Evolutionary conservation across 345 rosid species (phyloP).

Genomic region (Eutrema japonicum): DNA sequence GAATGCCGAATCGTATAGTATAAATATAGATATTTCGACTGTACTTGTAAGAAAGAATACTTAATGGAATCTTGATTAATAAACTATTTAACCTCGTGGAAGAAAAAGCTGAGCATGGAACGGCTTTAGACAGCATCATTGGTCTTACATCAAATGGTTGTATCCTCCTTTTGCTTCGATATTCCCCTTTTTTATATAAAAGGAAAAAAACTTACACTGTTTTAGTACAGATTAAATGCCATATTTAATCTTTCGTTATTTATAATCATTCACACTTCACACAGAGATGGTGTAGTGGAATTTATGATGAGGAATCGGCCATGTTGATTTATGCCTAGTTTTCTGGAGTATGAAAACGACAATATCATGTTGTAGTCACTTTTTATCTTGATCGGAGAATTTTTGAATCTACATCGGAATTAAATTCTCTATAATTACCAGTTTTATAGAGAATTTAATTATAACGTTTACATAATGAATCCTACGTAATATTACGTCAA

Average conservation of each 20-base stretch:
- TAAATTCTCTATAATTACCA: background rate
- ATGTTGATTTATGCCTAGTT: slow-evolving; percentile 38
- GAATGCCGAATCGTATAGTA: slow-evolving; percentile 27
- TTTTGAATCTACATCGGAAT: slow-evolving; percentile 18
- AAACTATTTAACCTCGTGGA: slow-evolving; percentile 27
- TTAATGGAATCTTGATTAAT: slow-evolving; percentile 14
- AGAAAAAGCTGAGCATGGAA: slow-evolving; percentile 45
- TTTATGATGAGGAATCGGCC: slow-evolving; percentile 30
- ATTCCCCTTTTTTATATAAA: slow-evolving; percentile 33
- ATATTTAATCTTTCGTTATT: slow-evolving; percentile 10
- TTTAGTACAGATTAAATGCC: slow-evolving; percentile 13
- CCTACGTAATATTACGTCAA: slow-evolving; percentile 26
- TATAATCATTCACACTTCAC: slow-evolving; percentile 7
- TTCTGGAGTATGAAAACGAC: slow-evolving; percentile 43
- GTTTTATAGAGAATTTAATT: too few species aligned
- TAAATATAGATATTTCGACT: background rate
- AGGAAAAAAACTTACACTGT: background rate
- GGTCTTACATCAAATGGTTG: slow-evolving; percentile 43
- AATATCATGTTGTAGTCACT: slow-evolving; percentile 17
- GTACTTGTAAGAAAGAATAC: slow-evolving; percentile 10
- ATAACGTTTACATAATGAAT: background rate
- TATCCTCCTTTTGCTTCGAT: slow-evolving; percentile 34
- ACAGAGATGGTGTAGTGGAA: slow-evolving; percentile 29
- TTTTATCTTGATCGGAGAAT: background rate
- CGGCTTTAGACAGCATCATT: slow-evolving; percentile 47